Percentiles rank a stretch among this genome's conserved stretches.
Evolutionary conservation across 169 alveolate species (phyloP).

Genomic region (Perkinsus olseni): DNA sequence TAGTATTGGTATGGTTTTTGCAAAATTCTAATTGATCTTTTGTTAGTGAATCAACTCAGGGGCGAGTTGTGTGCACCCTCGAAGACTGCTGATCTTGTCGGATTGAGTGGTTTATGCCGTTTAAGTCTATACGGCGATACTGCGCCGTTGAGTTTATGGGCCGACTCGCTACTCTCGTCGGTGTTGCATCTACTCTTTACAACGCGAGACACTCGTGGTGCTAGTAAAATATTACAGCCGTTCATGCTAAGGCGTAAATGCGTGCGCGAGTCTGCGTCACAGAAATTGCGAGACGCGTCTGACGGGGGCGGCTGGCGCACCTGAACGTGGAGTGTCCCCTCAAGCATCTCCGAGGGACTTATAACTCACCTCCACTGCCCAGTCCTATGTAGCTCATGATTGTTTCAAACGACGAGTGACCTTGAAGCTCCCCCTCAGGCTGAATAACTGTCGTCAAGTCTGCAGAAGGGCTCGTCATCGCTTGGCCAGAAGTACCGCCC

Average conservation of each 20-base stretch:
- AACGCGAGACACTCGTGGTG: too few relatives aligned
- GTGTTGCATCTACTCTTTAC: background rate
- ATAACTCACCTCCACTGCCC: background rate
- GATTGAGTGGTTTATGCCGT: too few relatives aligned
- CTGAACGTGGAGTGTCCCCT: background rate
- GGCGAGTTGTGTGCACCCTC: too few relatives aligned
- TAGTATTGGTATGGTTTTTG: background rate
- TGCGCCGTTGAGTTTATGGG: too few relatives aligned
- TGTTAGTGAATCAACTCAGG: background rate
- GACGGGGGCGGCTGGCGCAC: background rate
- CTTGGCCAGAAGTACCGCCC: background rate
- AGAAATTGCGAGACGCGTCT: background rate
- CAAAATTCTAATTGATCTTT: background rate
- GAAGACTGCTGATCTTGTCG: too few relatives aligned
- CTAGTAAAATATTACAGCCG: too few relatives aligned
- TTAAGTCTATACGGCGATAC: too few relatives aligned
- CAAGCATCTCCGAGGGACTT: background rate
- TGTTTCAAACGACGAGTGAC: background rate
- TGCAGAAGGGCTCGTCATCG: background rate
- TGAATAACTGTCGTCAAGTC: background rate
- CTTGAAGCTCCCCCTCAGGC: background rate
- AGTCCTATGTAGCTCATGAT: background rate
- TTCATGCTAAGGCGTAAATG: background rate
- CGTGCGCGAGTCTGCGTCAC: background rate
- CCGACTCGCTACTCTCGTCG: too few relatives aligned